Percentiles rank a stretch among this genome's conserved stretches.
These are phyloP conservation scores for Cronartium ribicola DNA, from an alignment of 1,284 basidiomycete species.

Conservation along the genomic window DNA sequence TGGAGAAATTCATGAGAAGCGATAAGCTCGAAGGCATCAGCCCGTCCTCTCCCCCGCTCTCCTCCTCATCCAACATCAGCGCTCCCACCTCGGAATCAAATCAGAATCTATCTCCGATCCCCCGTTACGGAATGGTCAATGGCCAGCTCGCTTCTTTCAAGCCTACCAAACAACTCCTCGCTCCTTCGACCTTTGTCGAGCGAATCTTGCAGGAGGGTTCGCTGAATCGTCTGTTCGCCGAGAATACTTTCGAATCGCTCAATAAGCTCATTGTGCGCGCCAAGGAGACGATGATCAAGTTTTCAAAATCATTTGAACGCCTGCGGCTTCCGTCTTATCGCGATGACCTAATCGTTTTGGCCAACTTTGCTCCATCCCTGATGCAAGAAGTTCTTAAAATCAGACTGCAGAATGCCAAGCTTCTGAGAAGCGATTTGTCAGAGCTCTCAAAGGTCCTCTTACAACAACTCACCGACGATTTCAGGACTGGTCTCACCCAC, in stretches of 20 bases:
- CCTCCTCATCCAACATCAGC: constrained; percentile 57
- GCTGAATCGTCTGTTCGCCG: constrained; percentile 88
- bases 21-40: constrained; percentile 81
- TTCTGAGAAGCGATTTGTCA: constrained; percentile 74
- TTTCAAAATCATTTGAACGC: constrained; percentile 66
- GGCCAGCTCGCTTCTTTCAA: constrained; percentile 11
- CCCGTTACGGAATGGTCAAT: constrained; percentile 39
- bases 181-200: constrained; percentile 75
- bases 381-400: constrained; percentile 86
- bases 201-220: constrained; percentile 92
- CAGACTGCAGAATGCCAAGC: constrained; percentile 82
- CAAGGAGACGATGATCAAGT: constrained; percentile 78
- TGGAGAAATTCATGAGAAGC: constrained; percentile 86
- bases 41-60: constrained; percentile 59
- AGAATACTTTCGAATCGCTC: constrained; percentile 80
- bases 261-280: constrained; percentile 80
- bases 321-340: constrained; percentile 92
- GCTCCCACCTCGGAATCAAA: constrained; percentile 47
- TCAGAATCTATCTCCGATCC: constrained; percentile 47
- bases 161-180: constrained; percentile 47
- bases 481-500: constrained; percentile 83
- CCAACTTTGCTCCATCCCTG: constrained; percentile 89
- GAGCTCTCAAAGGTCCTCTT: constrained; percentile 67
- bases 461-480: constrained; percentile 90
- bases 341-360: constrained; percentile 83